These are phyloP conservation scores for Eustoma russellianum DNA, from an alignment of 257 asterid genomes.

Conservation along the genomic window DNA sequence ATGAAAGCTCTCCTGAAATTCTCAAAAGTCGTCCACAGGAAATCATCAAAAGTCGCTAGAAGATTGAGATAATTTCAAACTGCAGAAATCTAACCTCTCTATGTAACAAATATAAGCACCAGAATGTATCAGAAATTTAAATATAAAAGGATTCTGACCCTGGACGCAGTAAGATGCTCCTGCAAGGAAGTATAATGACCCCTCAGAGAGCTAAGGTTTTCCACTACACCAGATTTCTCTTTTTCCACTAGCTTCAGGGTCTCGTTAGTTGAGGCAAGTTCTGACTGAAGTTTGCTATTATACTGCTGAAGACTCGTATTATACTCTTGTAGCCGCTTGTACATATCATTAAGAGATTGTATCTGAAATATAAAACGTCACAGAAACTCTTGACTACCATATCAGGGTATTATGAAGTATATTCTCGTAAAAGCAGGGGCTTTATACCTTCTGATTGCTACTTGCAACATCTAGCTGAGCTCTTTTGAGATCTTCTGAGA, in stretches of 20 bases:
- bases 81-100: neutral
- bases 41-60: neutral
- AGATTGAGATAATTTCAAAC: neutral
- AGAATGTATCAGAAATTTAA: neutral
- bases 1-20: too few relatives aligned
- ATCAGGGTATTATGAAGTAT: neutral
- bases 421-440: neutral
- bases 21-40: too few relatives aligned
- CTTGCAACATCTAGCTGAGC: constrained; percentile 49
- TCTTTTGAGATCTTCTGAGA: constrained; percentile 68
- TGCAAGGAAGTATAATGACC: constrained; percentile 75
- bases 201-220: constrained; percentile 73
- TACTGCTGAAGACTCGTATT: constrained; percentile 83
- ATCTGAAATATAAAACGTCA: constrained; percentile 31
- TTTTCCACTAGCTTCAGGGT: constrained; percentile 68
- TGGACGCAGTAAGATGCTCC: constrained; percentile 71
- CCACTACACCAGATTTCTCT: constrained; percentile 71
- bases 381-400: neutral
- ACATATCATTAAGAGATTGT: constrained; percentile 61
- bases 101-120: neutral
- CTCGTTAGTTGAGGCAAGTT: constrained; percentile 53
- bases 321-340: constrained; percentile 73
- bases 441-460: constrained; percentile 55
- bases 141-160: constrained; percentile 28
- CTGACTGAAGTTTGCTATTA: constrained; percentile 79